Evolutionary conservation across 176 grass and related monocot genomes (phyloP).

Genomic region (Avena eriantha): DNA sequence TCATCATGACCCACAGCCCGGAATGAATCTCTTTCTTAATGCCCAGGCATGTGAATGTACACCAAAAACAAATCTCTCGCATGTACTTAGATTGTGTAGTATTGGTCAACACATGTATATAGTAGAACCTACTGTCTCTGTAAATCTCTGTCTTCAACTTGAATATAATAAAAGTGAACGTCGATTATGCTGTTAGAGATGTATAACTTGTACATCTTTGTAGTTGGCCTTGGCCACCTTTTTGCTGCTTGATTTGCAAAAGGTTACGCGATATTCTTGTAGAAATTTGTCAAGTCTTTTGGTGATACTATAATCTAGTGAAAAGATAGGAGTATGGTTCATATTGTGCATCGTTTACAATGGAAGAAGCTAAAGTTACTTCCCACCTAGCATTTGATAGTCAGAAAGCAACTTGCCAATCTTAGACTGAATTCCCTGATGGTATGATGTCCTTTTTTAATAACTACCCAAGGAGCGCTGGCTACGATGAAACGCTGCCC

Average conservation of each 20-base stretch:
- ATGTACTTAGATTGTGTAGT: conserved; percentile 6
- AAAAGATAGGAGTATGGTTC: background rate
- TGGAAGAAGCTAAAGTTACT: no score
- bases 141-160: background rate
- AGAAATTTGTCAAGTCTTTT: background rate
- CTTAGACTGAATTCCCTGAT: no score
- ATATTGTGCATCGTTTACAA: no score
- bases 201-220: background rate
- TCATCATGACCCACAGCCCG: background rate
- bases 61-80: background rate
- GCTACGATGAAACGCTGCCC: no score
- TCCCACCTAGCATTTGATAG: no score
- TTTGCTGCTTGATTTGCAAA: background rate
- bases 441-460: no score
- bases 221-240: background rate
- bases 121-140: background rate
- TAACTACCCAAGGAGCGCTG: no score
- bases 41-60: conserved; percentile 15
- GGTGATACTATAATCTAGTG: background rate
- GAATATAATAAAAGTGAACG: background rate
- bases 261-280: background rate
- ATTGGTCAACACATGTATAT: conserved; percentile 13
- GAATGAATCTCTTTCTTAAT: background rate
- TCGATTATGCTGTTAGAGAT: background rate
- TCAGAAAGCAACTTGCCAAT: no score